Percentiles rank a stretch among this genome's conserved stretches.
Evolutionary conservation across 2,329 filamentous ascomycete species (phyloP).

Genomic region (Moelleriella libera): DNA sequence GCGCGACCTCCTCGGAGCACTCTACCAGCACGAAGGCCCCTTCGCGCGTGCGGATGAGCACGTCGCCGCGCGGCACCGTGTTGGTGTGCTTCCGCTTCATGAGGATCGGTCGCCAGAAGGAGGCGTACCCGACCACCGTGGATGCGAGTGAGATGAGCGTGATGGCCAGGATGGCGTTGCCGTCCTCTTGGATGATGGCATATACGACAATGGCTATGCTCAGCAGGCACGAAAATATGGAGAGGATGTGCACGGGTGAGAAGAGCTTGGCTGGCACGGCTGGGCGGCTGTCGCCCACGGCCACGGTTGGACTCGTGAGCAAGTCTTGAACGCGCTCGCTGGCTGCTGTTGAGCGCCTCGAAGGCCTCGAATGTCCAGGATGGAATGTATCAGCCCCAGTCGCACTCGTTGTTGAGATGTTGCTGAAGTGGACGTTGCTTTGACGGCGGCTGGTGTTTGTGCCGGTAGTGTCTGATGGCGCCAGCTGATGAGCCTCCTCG

Average conservation of each 20-base stretch:
- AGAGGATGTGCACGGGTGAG: slow-evolving; percentile 40
- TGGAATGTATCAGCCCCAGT: neutral
- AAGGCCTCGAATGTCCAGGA: neutral
- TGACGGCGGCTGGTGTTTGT: neutral
- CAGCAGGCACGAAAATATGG: slow-evolving; percentile 33
- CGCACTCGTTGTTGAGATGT: slow-evolving; percentile 4
- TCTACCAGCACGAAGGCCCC: slow-evolving; percentile 44
- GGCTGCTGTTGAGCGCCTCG: slow-evolving; percentile 1
- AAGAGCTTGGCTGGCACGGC: slow-evolving; percentile 32
- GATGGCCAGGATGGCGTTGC: slow-evolving; percentile 26
- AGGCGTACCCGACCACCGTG: slow-evolving; percentile 40
- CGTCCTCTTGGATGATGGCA: slow-evolving; percentile 23
- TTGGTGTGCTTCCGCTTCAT: slow-evolving; percentile 33
- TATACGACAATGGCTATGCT: slow-evolving; percentile 31
- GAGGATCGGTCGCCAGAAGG: slow-evolving; percentile 41
- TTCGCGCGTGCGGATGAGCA: slow-evolving; percentile 47
- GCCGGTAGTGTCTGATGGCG: neutral
- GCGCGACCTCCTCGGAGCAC: slow-evolving; percentile 44
- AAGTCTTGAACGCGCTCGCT: slow-evolving; percentile 24
- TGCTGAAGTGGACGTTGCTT: neutral
- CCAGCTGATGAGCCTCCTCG: neutral
- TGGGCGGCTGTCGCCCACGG: slow-evolving; percentile 20
- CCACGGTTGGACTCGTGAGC: slow-evolving; percentile 26
- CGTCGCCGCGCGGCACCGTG: slow-evolving; percentile 38
- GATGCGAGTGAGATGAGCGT: slow-evolving; percentile 36